Conservation (phyloP, 345 rosid species). For the Tarenaya hassleriana region DNA sequence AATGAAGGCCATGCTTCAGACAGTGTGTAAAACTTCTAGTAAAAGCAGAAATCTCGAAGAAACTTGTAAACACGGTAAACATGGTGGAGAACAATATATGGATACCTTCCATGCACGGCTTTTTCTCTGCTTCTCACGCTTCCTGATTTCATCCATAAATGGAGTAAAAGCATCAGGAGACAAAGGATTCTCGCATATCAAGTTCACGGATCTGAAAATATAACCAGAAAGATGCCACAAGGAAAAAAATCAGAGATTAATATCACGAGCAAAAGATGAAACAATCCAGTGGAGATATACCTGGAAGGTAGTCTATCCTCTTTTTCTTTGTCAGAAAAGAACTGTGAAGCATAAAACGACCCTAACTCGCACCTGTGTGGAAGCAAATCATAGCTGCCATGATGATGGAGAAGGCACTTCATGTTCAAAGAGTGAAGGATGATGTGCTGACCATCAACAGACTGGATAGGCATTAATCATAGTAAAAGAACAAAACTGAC, state of each 20-base stretch:
- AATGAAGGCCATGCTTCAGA: too few relatives aligned
- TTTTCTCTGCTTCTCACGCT: constrained; percentile 78
- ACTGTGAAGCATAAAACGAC: background rate
- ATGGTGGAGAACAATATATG: background rate
- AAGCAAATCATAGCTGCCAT: constrained; percentile 58
- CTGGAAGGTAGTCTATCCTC: constrained; percentile 52
- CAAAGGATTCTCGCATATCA: constrained; percentile 58
- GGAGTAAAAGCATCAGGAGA: constrained; percentile 68
- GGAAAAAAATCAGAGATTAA: constrained; percentile 1
- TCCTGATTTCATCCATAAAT: constrained; percentile 79
- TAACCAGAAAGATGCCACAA: constrained; percentile 7
- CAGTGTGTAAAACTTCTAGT: too few relatives aligned
- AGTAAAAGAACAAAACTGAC: too few relatives aligned
- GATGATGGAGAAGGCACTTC: constrained; percentile 68
- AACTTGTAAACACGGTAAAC: too few relatives aligned
- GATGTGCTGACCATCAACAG: constrained; percentile 64
- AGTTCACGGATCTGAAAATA: constrained; percentile 78
- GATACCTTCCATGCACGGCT: constrained; percentile 67
- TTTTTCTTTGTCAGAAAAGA: constrained; percentile 4
- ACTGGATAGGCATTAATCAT: constrained; percentile 31
- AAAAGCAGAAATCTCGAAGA: too few relatives aligned
- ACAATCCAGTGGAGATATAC: constrained; percentile 29
- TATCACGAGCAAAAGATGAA: background rate
- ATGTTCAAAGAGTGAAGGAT: constrained; percentile 64
- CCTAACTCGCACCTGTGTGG: constrained; percentile 35